phyloP scores from a whole-genome alignment of 2,329 filamentous ascomycete genomes.

The Ceratocystis diversiconidia region DNA sequence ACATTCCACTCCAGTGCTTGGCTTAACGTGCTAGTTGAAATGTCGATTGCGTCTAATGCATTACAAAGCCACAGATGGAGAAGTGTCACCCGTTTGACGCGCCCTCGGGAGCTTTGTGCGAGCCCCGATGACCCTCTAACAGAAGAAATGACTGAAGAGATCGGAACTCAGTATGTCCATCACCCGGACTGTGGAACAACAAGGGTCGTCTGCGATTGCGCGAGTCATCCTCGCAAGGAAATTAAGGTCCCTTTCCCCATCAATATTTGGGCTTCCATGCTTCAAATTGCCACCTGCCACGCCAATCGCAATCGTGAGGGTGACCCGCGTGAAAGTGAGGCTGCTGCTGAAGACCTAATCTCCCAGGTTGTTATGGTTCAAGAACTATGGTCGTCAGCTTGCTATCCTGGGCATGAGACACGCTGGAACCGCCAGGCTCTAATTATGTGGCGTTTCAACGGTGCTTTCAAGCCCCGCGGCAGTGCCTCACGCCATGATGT shows the following conservation, averaged over 20 bases:
- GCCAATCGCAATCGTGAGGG: slow-evolving; percentile 30
- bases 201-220: slow-evolving; percentile 37
- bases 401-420: slow-evolving; percentile 26
- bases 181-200: slow-evolving; percentile 37
- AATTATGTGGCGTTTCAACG: slow-evolving; percentile 49
- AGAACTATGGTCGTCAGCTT: slow-evolving; percentile 45
- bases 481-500: slow-evolving; percentile 16
- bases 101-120: slow-evolving; percentile 40
- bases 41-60: slow-evolving; percentile 39
- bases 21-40: slow-evolving; percentile 44
- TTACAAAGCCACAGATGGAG: slow-evolving; percentile 46
- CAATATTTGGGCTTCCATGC: slow-evolving; percentile 42
- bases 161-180: slow-evolving; percentile 36
- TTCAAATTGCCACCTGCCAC: slow-evolving; percentile 42
- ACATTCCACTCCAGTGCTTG: slow-evolving; percentile 46
- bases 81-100: slow-evolving; percentile 43
- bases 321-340: slow-evolving; percentile 22
- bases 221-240: slow-evolving; percentile 32
- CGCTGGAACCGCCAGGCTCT: slow-evolving; percentile 45
- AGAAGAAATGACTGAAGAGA: slow-evolving; percentile 36
- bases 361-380: slow-evolving; percentile 47
- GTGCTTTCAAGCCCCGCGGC: slow-evolving; percentile 31
- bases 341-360: slow-evolving; percentile 17
- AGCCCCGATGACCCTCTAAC: slow-evolving; percentile 29
- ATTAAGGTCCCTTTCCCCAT: slow-evolving; percentile 45